Percentiles rank a stretch among this genome's conserved stretches.
Evolutionary conservation across 139 green algal species (phyloP).

Genomic region (Diplosphaera chodatii): DNA sequence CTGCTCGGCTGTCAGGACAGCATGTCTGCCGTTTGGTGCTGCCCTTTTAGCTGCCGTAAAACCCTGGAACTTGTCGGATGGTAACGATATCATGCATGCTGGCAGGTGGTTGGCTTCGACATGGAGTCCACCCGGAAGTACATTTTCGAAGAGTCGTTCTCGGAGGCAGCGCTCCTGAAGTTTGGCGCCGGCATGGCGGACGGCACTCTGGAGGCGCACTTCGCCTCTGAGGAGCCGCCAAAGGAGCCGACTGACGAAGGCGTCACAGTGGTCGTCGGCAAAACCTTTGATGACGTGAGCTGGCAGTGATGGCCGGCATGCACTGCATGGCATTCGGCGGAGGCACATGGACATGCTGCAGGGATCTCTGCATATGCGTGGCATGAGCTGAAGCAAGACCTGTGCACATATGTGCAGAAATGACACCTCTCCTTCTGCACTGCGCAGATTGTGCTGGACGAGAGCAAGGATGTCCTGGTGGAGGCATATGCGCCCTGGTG

Average conservation of each 20-base stretch:
- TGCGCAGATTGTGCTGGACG: slow-evolving; percentile 26
- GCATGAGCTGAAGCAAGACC: too few relatives aligned
- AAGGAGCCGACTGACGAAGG: slow-evolving; percentile 33
- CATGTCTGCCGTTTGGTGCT: too few relatives aligned
- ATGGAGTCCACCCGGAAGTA: slow-evolving; percentile 67
- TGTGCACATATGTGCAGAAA: too few relatives aligned
- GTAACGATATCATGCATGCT: too few relatives aligned
- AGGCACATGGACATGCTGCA: too few relatives aligned
- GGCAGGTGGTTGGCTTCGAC: slow-evolving; percentile 63
- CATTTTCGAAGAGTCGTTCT: slow-evolving; percentile 47
- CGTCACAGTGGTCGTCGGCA: slow-evolving; percentile 56
- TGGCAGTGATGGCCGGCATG: too few relatives aligned
- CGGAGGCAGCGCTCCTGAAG: slow-evolving; percentile 33
- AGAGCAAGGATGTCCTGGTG: slow-evolving; percentile 63
- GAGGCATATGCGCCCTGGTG: slow-evolving; percentile 87
- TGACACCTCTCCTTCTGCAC: too few relatives aligned
- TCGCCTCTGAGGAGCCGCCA: slow-evolving; percentile 38
- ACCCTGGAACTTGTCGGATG: too few relatives aligned
- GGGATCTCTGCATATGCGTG: too few relatives aligned
- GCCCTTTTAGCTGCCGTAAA: too few relatives aligned
- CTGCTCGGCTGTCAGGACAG: too few relatives aligned
- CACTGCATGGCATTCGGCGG: too few relatives aligned
- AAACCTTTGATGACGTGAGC: slow-evolving; percentile 60
- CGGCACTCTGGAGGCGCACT: slow-evolving; percentile 25
- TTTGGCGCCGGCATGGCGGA: slow-evolving; percentile 21